Conservation (phyloP, 192 early-diverging fungal genomes). For the Phycomyces nitens region DNA sequence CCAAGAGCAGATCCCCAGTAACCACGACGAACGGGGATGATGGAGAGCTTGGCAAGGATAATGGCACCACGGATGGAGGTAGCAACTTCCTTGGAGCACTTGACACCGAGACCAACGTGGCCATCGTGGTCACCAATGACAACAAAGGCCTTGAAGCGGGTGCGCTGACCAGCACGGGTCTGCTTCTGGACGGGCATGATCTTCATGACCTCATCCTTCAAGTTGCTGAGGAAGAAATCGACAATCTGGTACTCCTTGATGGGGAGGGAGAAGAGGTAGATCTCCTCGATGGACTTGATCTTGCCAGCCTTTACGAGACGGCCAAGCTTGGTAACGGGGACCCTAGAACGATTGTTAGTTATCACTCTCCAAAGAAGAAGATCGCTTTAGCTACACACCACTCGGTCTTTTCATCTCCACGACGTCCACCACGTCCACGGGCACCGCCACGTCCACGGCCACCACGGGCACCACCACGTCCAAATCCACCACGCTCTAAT, state of each 20-base stretch:
- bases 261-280: slow-evolving; percentile 97
- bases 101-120: slow-evolving; percentile 99
- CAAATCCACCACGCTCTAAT: slow-evolving; percentile 37
- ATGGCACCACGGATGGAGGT: slow-evolving; percentile 98
- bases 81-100: slow-evolving; percentile 99
- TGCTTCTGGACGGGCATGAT: slow-evolving; percentile 99
- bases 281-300: slow-evolving; percentile 96
- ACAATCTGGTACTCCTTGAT: slow-evolving; percentile 99
- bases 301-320: slow-evolving; percentile 98
- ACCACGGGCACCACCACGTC: slow-evolving; percentile 50
- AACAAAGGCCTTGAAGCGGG: slow-evolving; percentile 99
- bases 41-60: slow-evolving; percentile 97
- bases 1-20: slow-evolving; percentile 97
- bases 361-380: too few species aligned
- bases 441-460: slow-evolving; percentile 42
- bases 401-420: slow-evolving; percentile 37
- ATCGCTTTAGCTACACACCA: slow-evolving; percentile 4
- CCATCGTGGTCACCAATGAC: slow-evolving; percentile 96
- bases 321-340: slow-evolving; percentile 98
- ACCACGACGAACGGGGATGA: slow-evolving; percentile 97
- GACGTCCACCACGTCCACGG: slow-evolving; percentile 32
- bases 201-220: slow-evolving; percentile 99
- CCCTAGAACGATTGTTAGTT: slow-evolving; percentile 5
- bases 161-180: slow-evolving; percentile 98
- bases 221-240: slow-evolving; percentile 89